Evolutionary conservation across 2,329 filamentous ascomycete genomes (phyloP).

Genomic region (Geosmithia putterillii): DNA sequence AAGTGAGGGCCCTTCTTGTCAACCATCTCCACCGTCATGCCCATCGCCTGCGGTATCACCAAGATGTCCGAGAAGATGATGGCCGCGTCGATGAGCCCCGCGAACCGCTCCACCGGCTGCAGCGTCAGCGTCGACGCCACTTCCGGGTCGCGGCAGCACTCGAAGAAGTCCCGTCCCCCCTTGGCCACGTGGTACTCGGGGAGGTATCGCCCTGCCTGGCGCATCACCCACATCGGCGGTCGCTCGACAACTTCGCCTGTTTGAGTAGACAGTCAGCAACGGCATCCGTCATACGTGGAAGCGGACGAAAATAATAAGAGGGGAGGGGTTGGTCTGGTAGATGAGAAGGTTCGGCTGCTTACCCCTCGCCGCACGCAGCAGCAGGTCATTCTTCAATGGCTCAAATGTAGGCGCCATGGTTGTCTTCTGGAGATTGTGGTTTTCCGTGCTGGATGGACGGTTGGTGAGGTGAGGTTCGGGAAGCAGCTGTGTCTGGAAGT

Average conservation of each 20-base stretch:
- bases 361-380: constrained; percentile 87
- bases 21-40: constrained; percentile 97
- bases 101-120: constrained; percentile 87
- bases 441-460: too few relatives aligned
- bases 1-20: constrained; percentile 96
- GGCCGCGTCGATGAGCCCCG: constrained; percentile 82
- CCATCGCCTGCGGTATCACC: constrained; percentile 94
- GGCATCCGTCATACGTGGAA: neutral
- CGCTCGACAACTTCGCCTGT: constrained; percentile 81
- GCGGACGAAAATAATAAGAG: neutral
- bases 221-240: constrained; percentile 98
- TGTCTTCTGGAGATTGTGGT: constrained; percentile 2
- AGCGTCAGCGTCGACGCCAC: constrained; percentile 88
- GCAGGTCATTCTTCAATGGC: constrained; percentile 82
- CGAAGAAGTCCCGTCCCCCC: constrained; percentile 85
- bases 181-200: constrained; percentile 97
- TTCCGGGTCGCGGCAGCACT: constrained; percentile 88
- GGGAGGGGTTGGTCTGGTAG: too few relatives aligned
- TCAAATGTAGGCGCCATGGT: constrained; percentile 62
- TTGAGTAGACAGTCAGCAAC: constrained; percentile 6
- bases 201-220: constrained; percentile 94
- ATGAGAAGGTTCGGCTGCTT: constrained; percentile 12
- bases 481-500: neutral
- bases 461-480: neutral
- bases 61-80: constrained; percentile 99